Evolutionary conservation across 805 yeast genomes (phyloP), one percentile per base, ranked within the genome.

Genomic region (Wickerhamiella galacta): DNA sequence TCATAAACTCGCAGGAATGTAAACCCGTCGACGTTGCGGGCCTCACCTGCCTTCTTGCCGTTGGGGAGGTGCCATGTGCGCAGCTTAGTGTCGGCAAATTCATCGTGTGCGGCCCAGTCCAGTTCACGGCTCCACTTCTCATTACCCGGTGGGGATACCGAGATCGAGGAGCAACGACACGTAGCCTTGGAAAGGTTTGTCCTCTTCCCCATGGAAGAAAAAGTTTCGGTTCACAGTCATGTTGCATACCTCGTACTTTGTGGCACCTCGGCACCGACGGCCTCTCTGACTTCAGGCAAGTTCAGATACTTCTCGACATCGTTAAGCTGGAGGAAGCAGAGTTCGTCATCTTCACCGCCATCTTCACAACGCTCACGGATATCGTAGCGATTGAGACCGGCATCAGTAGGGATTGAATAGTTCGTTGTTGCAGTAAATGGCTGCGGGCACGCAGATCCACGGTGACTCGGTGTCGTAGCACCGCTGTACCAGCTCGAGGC

Each of bases 301-400:
- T 83, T 83, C 63, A 85, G 64, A 60, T 75, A 85, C 37, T 68
- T 57, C 40, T 74, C 83, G 48, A 82, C 70, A 56, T 70, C 73
- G 40, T 67, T 70, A 57, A 79, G 60, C 34, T 72, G 78, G 6
- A 66, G 65, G 65, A 85, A 85, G 56, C 95, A 83, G 43, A 77
- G 63, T 31, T 37, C 41, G 10, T 19, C 36, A 7, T 34, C 33
- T 15, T 35, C 45, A 7, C 26, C 16, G 20, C 34, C 25, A 25
- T 49, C 49, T 20, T 40, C 49, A 35, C 82, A 46, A 72, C 36
- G 82, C 59, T 61, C 70, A 57, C 95, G 71, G 42, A 83, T 75
- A 52, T 83, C 95, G 54, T 85, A 83, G 35, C 77, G 82, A 50
- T 83, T 85, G 51, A 74, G 70, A 25, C 93, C 93, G 6, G 93